phyloP scores from a whole-genome alignment of 2,329 filamentous ascomycete species.

The Colletotrichum lindemuthianum region DNA sequence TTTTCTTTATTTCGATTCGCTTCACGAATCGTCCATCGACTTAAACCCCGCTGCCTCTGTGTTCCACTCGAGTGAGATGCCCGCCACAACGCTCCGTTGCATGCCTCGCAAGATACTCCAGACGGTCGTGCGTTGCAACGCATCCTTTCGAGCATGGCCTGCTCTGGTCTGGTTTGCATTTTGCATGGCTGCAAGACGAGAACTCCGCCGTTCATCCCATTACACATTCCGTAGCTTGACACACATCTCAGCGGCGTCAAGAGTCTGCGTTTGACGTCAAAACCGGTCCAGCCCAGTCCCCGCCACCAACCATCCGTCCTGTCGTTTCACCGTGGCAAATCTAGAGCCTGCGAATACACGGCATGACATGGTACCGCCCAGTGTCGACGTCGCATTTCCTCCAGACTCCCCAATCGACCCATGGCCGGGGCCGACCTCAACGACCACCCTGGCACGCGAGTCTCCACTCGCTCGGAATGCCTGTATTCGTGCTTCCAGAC shows the following conservation, averaged over 20 bases:
- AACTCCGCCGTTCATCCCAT: conserved; percentile 18
- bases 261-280: neutral
- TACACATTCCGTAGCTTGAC: conserved; percentile 15
- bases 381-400: conserved; percentile 12
- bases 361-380: neutral
- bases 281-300: neutral
- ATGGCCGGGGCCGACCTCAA: conserved; percentile 13
- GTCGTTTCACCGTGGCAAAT: conserved; percentile 14
- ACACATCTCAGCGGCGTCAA: conserved; percentile 4
- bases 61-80: conserved; percentile 26
- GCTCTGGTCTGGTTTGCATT: conserved; percentile 6
- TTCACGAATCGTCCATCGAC: conserved; percentile 26
- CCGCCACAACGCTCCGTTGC: conserved; percentile 16
- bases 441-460: conserved; percentile 11
- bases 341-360: neutral
- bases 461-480: conserved; percentile 25
- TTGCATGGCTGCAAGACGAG: conserved; percentile 4
- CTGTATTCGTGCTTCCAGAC: conserved; percentile 23
- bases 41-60: conserved; percentile 22
- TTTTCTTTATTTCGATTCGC: conserved; percentile 24
- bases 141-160: conserved; percentile 3
- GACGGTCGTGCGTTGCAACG: conserved; percentile 21
- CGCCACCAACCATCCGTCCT: conserved; percentile 1
- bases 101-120: conserved; percentile 7
- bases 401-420: neutral